phyloP scores from a whole-genome alignment of 805 yeast species.

The Wickerhamiella brachini region DNA sequence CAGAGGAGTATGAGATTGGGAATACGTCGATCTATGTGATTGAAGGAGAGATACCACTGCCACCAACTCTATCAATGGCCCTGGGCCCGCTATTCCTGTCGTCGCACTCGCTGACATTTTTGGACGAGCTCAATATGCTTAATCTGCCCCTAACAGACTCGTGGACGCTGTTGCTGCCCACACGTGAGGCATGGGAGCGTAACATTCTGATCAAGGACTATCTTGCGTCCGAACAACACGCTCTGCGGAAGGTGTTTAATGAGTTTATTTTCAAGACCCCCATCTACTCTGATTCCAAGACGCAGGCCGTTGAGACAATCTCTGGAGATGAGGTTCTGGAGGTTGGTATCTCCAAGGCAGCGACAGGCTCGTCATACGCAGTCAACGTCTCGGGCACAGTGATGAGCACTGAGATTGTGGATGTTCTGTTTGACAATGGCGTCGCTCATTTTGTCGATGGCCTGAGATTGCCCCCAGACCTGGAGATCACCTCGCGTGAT shows the following conservation, averaged over 20 bases:
- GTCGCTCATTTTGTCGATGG: constrained; percentile 59
- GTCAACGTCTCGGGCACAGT: constrained; percentile 1
- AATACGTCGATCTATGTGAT: constrained; percentile 54
- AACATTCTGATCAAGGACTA: constrained; percentile 48
- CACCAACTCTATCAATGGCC: constrained; percentile 48
- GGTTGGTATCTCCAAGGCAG: constrained; percentile 1
- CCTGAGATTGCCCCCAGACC: constrained; percentile 41
- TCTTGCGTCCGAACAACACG: constrained; percentile 37
- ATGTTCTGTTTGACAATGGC: constrained; percentile 69
- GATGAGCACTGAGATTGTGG: constrained; percentile 26
- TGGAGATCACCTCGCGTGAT: constrained; percentile 41
- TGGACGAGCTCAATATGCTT: constrained; percentile 39
- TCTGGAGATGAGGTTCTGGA: constrained; percentile 11
- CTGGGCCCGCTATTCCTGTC: constrained; percentile 52
- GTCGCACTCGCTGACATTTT: constrained; percentile 46
- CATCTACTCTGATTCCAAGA: constrained; percentile 48
- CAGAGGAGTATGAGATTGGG: constrained; percentile 36
- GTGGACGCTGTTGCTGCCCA: constrained; percentile 68
- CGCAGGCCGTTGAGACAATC: constrained; percentile 18
- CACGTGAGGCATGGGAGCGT: constrained; percentile 56
- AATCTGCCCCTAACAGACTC: constrained; percentile 43
- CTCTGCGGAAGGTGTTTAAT: constrained; percentile 39
- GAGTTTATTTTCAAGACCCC: constrained; percentile 49
- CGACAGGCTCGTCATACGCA: background rate
- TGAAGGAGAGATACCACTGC: constrained; percentile 47